Evolutionary conservation across 306 rosid species (phyloP).

Genomic region (Inga oerstediana): DNA sequence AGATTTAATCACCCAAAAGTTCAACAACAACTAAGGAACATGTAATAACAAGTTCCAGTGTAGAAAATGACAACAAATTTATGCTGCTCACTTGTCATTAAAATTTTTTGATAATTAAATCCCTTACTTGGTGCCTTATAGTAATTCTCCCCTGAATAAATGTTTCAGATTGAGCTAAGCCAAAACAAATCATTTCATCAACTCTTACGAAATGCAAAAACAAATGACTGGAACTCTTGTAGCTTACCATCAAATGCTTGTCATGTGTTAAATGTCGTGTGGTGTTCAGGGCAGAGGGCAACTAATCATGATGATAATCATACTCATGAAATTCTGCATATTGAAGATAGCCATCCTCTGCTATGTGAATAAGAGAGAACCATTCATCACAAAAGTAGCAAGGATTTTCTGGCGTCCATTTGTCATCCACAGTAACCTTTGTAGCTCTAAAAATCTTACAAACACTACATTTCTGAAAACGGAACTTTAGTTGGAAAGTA

Average conservation of each 20-base stretch:
- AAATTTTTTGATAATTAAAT: too few relatives aligned
- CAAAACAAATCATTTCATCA: background rate
- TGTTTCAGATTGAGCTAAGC: background rate
- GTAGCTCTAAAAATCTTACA: conserved; percentile 83
- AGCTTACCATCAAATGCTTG: background rate
- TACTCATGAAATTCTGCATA: conserved; percentile 59
- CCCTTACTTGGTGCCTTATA: too few relatives aligned
- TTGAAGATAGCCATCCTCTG: conserved; percentile 59
- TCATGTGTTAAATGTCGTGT: background rate
- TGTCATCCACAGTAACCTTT: conserved; percentile 65
- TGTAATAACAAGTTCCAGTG: too few relatives aligned
- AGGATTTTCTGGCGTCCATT: conserved; percentile 73
- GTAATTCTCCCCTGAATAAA: background rate
- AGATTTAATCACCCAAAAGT: too few relatives aligned
- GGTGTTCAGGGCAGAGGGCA: conserved; percentile 14
- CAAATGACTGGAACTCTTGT: background rate
- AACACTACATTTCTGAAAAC: conserved; percentile 64
- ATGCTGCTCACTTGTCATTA: too few relatives aligned
- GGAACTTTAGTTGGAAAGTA: conserved; percentile 65
- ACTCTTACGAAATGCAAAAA: background rate
- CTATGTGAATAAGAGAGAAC: conserved; percentile 55
- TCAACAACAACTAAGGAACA: too few relatives aligned
- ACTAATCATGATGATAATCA: conserved; percentile 67
- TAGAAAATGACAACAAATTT: too few relatives aligned
- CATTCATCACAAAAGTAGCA: conserved; percentile 44